These are phyloP conservation scores for Galerina sulciceps DNA, from an alignment of 768 basidiomycete genomes.

Conservation along the genomic window DNA sequence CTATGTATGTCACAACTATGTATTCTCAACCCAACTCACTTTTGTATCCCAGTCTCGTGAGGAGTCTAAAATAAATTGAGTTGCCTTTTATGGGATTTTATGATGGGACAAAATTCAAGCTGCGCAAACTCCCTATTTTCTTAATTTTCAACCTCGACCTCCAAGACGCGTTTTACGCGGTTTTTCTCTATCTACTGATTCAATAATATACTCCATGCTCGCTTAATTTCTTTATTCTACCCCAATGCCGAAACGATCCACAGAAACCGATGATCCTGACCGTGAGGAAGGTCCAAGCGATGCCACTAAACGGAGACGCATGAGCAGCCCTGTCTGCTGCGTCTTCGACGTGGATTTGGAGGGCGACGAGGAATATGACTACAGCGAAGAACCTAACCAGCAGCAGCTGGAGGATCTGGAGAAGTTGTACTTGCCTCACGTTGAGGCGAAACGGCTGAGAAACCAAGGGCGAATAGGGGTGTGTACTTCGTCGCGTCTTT, in stretches of 20 bases:
- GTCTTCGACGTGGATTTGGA: neutral
- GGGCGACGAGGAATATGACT: neutral
- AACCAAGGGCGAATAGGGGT: neutral
- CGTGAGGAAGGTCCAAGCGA: no score
- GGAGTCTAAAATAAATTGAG: neutral
- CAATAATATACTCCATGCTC: no score
- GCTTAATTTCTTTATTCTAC: no score
- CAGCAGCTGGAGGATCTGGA: neutral
- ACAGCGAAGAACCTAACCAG: neutral
- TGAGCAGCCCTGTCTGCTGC: neutral
- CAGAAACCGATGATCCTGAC: no score
- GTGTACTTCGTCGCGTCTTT: neutral
- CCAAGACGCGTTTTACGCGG: no score
- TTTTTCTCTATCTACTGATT: no score
- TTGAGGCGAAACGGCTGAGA: neutral
- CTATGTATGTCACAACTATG: neutral
- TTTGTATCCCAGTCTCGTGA: neutral
- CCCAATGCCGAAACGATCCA: no score
- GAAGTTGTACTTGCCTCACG: neutral
- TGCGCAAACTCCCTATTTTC: neutral
- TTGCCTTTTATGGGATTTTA: neutral
- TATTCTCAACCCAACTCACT: no score
- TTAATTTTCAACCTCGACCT: neutral
- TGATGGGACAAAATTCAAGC: neutral
- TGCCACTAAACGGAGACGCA: no score